phyloP scores from a whole-genome alignment of 192 early-diverging fungal species.

The Coemansia aciculifera region DNA sequence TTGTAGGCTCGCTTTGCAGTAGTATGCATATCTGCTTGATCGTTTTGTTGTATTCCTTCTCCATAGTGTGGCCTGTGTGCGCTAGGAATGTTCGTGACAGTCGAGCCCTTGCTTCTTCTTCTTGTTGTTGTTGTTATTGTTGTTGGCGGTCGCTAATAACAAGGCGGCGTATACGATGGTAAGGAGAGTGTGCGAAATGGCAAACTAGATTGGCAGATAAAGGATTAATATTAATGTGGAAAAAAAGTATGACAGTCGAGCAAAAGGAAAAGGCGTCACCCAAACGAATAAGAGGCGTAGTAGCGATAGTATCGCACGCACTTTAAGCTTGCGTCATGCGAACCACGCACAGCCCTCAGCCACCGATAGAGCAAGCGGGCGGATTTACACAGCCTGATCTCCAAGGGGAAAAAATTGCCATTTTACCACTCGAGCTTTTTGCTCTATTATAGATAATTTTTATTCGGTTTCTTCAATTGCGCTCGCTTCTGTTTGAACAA shows the following conservation, averaged over 20 bases:
- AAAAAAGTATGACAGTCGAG: background rate
- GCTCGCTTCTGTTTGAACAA: background rate
- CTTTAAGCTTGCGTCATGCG: constrained; percentile 9
- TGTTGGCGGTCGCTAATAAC: background rate
- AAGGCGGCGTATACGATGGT: constrained; percentile 5
- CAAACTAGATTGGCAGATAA: constrained; percentile 1
- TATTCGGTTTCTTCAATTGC: background rate
- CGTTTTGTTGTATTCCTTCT: constrained; percentile 38
- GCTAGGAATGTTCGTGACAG: background rate
- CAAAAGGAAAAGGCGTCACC: background rate
- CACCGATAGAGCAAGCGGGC: background rate
- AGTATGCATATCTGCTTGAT: constrained; percentile 51
- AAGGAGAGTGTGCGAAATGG: background rate
- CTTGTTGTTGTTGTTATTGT: background rate
- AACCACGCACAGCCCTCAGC: background rate
- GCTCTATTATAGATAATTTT: background rate
- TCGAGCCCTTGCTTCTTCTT: background rate
- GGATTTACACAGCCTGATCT: constrained; percentile 1
- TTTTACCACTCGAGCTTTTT: background rate
- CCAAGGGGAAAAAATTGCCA: background rate
- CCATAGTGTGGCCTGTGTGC: constrained; percentile 12
- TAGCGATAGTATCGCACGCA: background rate
- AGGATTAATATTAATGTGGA: background rate
- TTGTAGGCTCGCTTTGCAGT: constrained; percentile 48
- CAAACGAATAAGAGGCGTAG: background rate